A percentile compares a stretch with the other conserved stretches of the same genome.
Conservation (phyloP, 225 moss, liverwort and hornwort species). For the Neckera pumila region DNA sequence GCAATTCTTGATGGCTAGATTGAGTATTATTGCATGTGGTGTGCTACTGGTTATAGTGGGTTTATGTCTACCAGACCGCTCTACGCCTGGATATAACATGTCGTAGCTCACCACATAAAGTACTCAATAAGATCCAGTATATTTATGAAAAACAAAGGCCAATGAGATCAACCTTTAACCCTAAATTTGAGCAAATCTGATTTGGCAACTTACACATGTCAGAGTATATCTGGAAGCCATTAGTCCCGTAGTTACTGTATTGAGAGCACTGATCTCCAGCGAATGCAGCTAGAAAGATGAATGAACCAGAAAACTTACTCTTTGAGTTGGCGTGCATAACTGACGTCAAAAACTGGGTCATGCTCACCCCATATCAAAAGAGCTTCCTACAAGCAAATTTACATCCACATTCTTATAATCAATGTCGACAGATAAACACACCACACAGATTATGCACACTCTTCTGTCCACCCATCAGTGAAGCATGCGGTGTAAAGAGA, state of each 20-base stretch:
- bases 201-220: background rate
- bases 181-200: background rate
- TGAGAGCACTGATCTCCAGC: background rate
- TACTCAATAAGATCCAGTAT: background rate
- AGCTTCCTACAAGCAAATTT: constrained; percentile 41
- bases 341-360: constrained; percentile 58
- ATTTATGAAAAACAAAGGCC: background rate
- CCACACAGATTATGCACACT: background rate
- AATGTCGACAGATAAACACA: background rate
- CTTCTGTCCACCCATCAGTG: background rate
- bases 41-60: background rate
- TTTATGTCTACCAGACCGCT: background rate
- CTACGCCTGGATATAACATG: background rate
- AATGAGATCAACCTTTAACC: no score
- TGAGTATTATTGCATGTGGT: background rate
- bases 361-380: constrained; percentile 74
- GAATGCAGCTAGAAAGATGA: background rate
- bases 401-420: background rate
- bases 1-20: background rate
- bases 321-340: constrained; percentile 48
- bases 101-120: background rate
- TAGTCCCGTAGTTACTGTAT: background rate
- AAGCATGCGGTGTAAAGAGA: background rate
- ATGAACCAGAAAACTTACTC: constrained; percentile 27
- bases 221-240: background rate